These are phyloP conservation scores for Chalciporus sphaerocephalus DNA, from an alignment of 768 basidiomycete species.

Conservation along the genomic window DNA sequence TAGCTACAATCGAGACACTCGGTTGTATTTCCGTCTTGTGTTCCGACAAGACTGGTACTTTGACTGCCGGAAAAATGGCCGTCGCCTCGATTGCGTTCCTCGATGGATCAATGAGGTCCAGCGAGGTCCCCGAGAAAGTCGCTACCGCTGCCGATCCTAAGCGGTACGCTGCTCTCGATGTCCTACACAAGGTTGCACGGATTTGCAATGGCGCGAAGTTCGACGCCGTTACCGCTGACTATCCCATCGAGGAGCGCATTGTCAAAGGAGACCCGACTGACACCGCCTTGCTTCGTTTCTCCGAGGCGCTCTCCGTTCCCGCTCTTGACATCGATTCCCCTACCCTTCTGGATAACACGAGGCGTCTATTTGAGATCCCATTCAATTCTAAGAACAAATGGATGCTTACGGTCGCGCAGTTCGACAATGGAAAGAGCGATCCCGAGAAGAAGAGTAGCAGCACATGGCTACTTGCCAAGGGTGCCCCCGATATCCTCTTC, in stretches of 20 bases:
- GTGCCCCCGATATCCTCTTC: constrained; percentile 56
- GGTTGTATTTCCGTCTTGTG: constrained; percentile 50
- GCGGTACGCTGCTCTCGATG: constrained; percentile 24
- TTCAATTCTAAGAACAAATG: constrained; percentile 55
- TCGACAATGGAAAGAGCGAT: constrained; percentile 15
- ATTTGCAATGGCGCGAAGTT: constrained; percentile 59
- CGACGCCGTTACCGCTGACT: constrained; percentile 28
- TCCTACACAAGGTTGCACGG: constrained; percentile 40
- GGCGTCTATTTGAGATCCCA: constrained; percentile 35
- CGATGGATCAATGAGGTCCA: constrained; percentile 20
- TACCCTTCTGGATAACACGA: constrained; percentile 19
- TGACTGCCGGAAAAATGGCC: constrained; percentile 48
- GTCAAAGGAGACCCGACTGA: constrained; percentile 51
- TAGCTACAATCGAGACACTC: constrained; percentile 52
- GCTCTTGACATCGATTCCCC: constrained; percentile 20
- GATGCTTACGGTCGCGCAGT: constrained; percentile 45
- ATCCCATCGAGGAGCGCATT: constrained; percentile 31
- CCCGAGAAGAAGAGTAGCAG: constrained; percentile 6
- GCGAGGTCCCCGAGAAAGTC: constrained; percentile 18
- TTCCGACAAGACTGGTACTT: constrained; percentile 54
- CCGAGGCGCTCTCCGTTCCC: constrained; percentile 31
- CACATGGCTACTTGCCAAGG: constrained; percentile 46
- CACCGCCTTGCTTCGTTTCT: constrained; percentile 49
- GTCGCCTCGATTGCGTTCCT: constrained; percentile 40
- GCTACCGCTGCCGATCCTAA: constrained; percentile 7